Conservation (phyloP, 805 yeast genomes). For the Saccharomycopsis sp. region DNA sequence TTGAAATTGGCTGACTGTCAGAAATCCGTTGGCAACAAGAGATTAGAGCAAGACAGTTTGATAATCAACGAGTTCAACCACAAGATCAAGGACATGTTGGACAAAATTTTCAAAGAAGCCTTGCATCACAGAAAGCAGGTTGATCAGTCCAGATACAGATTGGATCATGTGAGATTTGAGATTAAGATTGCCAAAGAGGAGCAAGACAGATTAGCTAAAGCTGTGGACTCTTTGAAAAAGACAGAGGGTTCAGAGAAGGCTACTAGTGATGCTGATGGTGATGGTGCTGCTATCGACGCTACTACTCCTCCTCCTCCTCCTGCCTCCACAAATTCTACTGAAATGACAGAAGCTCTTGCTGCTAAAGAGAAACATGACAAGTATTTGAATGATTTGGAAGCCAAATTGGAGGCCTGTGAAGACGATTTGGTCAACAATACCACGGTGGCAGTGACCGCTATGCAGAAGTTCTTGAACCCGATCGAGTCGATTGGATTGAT, state of each 20-base stretch:
- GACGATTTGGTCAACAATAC: constrained; percentile 77
- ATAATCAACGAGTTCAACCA: constrained; percentile 51
- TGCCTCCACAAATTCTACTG: too few species aligned
- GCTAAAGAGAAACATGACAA: constrained; percentile 25
- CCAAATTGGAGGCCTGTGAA: constrained; percentile 49
- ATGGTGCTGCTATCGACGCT: too few species aligned
- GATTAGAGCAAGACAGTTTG: constrained; percentile 61
- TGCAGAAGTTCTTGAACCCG: constrained; percentile 65
- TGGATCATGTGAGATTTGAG: constrained; percentile 62
- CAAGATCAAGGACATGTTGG: constrained; percentile 43
- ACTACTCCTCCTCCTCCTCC: too few species aligned
- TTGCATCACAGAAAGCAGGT: constrained; percentile 56
- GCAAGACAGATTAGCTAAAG: constrained; percentile 12
- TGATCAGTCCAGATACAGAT: constrained; percentile 57
- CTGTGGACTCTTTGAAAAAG: too few species aligned
- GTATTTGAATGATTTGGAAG: constrained; percentile 42
- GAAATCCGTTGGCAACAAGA: constrained; percentile 54
- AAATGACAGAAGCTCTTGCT: constrained; percentile 4
- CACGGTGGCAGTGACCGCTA: constrained; percentile 66
- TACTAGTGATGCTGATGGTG: not conserved
- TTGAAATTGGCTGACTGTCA: constrained; percentile 48
- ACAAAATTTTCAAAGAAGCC: constrained; percentile 52
- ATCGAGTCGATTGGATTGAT: constrained; percentile 53
- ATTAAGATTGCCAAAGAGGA: constrained; percentile 30
- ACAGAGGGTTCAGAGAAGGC: constrained; percentile 1